Conservation (phyloP, 495 filamentous ascomycete genomes). For the Podospora pseudoanserina region DNA sequence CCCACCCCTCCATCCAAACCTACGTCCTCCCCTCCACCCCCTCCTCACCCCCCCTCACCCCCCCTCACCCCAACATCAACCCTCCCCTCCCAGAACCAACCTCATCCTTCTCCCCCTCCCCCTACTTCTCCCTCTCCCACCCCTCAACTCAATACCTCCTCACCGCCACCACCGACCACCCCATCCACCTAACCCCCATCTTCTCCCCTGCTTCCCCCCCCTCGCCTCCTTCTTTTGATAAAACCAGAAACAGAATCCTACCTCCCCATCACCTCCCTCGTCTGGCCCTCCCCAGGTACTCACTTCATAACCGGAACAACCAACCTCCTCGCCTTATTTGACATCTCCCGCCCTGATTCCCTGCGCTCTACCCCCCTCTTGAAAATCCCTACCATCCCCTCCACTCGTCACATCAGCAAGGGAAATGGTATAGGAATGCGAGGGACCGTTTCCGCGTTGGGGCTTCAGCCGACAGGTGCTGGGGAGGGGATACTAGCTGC, state of each 20-base stretch:
- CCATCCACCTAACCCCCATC: conserved; percentile 63
- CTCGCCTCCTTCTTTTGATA: conserved; percentile 66
- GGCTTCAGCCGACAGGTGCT: conserved; percentile 29
- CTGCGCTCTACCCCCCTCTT: conserved; percentile 50
- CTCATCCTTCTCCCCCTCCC: conserved; percentile 67
- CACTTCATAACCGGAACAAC: conserved; percentile 71
- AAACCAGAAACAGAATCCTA: conserved; percentile 74
- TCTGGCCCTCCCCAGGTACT: conserved; percentile 59
- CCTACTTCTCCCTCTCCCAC: conserved; percentile 63
- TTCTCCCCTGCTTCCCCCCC: conserved; percentile 30
- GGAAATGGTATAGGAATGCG: conserved; percentile 76
- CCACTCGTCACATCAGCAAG: conserved; percentile 65
- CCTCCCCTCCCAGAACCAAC: conserved; percentile 63
- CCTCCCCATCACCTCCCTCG: conserved; percentile 68
- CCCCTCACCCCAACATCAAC: conserved; percentile 59
- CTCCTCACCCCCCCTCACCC: conserved; percentile 55
- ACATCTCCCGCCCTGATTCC: conserved; percentile 61
- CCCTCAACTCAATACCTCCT: conserved; percentile 64
- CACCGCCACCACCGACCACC: conserved; percentile 63
- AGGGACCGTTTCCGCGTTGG: conserved; percentile 71
- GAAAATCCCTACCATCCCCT: conserved; percentile 67
- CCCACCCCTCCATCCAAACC: conserved; percentile 62
- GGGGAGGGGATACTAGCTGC: conserved; percentile 60
- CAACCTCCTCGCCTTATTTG: conserved; percentile 72
- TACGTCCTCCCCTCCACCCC: conserved; percentile 69